Evolutionary conservation across 169 alveolate genomes (phyloP).

Genomic region (Cryptosporidium baileyi): DNA sequence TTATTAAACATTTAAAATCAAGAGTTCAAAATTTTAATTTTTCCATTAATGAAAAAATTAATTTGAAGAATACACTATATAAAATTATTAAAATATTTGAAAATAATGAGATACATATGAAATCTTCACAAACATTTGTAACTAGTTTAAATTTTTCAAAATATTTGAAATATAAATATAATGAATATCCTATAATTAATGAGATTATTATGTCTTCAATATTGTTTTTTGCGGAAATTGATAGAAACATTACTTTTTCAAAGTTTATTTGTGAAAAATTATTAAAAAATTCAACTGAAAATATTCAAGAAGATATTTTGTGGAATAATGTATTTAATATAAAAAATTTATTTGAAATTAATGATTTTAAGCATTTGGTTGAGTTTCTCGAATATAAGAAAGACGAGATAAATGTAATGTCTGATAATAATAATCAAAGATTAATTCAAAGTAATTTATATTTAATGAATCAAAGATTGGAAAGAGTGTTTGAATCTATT

Average conservation of each 20-base stretch:
- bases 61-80: neutral
- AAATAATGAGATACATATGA: neutral
- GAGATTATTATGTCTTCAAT: slow-evolving; percentile 46
- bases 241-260: slow-evolving; percentile 30
- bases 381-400: too few species aligned
- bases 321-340: neutral
- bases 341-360: neutral
- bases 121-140: slow-evolving; percentile 11
- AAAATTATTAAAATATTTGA: neutral
- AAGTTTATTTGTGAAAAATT: neutral
- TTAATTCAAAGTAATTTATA: neutral
- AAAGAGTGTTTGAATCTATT: slow-evolving; percentile 27
- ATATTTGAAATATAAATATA: neutral
- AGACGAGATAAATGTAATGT: neutral
- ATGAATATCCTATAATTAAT: neutral
- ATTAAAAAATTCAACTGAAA: neutral
- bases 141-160: neutral
- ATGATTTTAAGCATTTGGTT: neutral
- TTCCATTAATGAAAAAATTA: neutral
- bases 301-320: neutral
- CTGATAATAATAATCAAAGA: neutral
- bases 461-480: slow-evolving; percentile 8
- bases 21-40: neutral
- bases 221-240: slow-evolving; percentile 50
- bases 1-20: slow-evolving; percentile 8